phyloP scores from a whole-genome alignment of 2,329 filamentous ascomycete species.

The Pseudogymnoascus sp. region DNA sequence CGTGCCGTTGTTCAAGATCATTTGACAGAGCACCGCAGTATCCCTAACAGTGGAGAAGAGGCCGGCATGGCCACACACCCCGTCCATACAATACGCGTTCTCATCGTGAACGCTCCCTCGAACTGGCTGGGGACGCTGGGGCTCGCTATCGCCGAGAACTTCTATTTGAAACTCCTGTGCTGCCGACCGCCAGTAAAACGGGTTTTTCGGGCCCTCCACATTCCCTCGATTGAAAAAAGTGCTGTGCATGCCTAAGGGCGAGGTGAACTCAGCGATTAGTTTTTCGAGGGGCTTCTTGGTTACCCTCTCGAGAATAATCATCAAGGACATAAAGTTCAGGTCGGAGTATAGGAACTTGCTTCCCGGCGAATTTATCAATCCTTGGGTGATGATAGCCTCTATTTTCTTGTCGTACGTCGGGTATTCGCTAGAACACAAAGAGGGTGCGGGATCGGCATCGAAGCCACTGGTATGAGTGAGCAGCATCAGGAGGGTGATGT shows the following conservation, averaged over 20 bases:
- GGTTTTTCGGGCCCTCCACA: constrained; percentile 21
- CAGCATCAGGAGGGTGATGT: constrained; percentile 30
- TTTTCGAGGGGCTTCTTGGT: constrained; percentile 24
- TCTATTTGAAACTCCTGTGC: constrained; percentile 29
- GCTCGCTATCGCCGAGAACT: constrained; percentile 27
- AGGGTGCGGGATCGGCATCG: constrained; percentile 24
- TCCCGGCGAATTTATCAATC: constrained; percentile 24
- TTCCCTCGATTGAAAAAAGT: constrained; percentile 32
- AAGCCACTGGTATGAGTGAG: constrained; percentile 32
- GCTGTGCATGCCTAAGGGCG: constrained; percentile 25
- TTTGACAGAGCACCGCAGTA: constrained; percentile 30
- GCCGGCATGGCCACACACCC: constrained; percentile 32
- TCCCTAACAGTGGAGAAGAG: constrained; percentile 30
- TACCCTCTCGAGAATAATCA: constrained; percentile 26
- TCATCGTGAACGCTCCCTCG: constrained; percentile 34
- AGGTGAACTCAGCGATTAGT: constrained; percentile 24
- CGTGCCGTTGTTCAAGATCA: constrained; percentile 33
- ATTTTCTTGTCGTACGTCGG: constrained; percentile 23
- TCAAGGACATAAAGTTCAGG: constrained; percentile 31
- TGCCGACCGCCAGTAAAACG: constrained; percentile 26
- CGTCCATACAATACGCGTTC: constrained; percentile 30
- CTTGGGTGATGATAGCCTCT: constrained; percentile 24
- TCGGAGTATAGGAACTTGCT: constrained; percentile 30
- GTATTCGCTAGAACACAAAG: constrained; percentile 23
- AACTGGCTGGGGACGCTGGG: constrained; percentile 31